Percentiles rank a stretch among this genome's conserved stretches.
Evolutionary conservation across 495 filamentous ascomycete species (phyloP).

Genomic region (Symbiotaphrina buchneri): DNA sequence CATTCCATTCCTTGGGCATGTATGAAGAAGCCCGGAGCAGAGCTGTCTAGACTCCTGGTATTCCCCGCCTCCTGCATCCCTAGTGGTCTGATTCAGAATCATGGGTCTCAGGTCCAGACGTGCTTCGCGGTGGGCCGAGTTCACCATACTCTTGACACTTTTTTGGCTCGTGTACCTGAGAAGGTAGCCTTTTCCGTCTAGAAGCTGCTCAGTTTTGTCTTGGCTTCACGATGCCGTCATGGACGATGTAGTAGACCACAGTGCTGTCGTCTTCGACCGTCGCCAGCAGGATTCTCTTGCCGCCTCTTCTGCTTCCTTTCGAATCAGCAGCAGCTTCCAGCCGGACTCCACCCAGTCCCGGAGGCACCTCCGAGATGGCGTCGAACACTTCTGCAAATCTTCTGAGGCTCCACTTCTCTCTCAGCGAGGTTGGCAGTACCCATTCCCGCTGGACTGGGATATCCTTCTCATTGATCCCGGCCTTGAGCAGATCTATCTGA

Average conservation of each 20-base stretch:
- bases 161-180: no score
- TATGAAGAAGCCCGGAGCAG: no score
- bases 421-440: conserved; percentile 64
- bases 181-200: no score
- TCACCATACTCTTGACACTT: no score
- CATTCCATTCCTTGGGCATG: no score
- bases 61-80: no score
- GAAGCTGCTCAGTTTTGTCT: conserved; percentile 50
- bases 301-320: conserved; percentile 6
- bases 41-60: no score
- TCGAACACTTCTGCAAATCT: conserved; percentile 68
- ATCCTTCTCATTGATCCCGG: conserved; percentile 21
- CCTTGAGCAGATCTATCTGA: conserved; percentile 55
- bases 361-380: conserved; percentile 29
- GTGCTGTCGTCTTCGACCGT: conserved; percentile 79
- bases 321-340: conserved; percentile 7
- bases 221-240: conserved; percentile 90
- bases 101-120: no score
- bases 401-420: conserved; percentile 62
- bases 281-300: conserved; percentile 60
- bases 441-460: conserved; percentile 42
- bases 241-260: conserved; percentile 83
- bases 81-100: no score
- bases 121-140: no score
- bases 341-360: conserved; percentile 8